Percentiles rank a stretch among this genome's conserved stretches.
These are phyloP conservation scores for Medicago ruthenica DNA, from an alignment of 306 rosid genomes.

Conservation along the genomic window DNA sequence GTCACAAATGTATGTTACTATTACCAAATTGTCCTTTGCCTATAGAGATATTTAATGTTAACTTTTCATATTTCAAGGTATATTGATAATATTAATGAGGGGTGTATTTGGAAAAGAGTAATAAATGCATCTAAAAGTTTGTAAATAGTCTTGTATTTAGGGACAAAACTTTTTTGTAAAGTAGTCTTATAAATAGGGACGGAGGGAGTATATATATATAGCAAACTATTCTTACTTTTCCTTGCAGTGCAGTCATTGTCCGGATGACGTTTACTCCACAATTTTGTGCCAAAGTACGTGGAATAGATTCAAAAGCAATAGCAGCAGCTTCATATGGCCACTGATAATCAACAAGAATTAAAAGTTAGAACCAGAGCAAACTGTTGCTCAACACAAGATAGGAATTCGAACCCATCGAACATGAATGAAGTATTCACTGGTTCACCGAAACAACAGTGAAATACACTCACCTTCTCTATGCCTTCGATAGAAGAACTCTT, in stretches of 20 bases:
- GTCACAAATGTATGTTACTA: too few species aligned
- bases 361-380: slow-evolving; percentile 37
- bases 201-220: too few species aligned
- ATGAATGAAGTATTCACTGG: slow-evolving; percentile 5
- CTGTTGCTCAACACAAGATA: not conserved
- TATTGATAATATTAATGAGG: too few species aligned
- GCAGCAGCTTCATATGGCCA: slow-evolving; percentile 99
- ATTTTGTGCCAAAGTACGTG: slow-evolving; percentile 95
- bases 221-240: slow-evolving; percentile 64
- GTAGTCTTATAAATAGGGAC: too few species aligned
- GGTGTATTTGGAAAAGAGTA: too few species aligned
- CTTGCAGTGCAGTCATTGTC: slow-evolving; percentile 95
- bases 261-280: slow-evolving; percentile 97
- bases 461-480: slow-evolving; percentile 78
- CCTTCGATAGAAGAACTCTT: slow-evolving; percentile 96
- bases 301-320: slow-evolving; percentile 95
- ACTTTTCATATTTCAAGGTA: too few species aligned
- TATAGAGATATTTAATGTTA: too few species aligned
- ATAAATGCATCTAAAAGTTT: too few species aligned
- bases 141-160: too few species aligned
- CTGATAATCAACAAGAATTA: slow-evolving; percentile 53
- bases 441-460: slow-evolving; percentile 10
- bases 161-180: too few species aligned
- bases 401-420: slow-evolving; percentile 19
- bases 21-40: too few species aligned